Base-by-base conservation (phyloP, 2,329 filamentous ascomycete species). In the Fusarium secorum region DNA sequence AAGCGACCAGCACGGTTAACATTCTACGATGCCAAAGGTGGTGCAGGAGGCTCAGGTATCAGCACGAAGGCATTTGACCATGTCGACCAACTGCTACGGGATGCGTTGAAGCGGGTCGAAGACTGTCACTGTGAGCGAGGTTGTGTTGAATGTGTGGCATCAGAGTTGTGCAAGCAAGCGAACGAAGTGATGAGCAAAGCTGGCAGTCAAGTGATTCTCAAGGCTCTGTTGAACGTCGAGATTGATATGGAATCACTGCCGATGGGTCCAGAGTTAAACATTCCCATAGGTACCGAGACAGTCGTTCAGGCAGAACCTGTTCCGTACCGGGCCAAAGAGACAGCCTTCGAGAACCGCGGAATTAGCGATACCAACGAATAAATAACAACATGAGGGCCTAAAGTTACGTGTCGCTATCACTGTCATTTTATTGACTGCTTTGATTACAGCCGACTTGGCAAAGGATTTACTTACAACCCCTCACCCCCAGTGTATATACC, bases 101-200 rank as follows among this genome's bases (percentile, higher is more conserved):
- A 95, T 77, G 95, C 95, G 0, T 86, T 96, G 39, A 85, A 89
- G 61, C 86, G 96, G 11, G 90, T 98, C 10, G 90, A 93, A 76
- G 85, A 84, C 3, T 99, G 96, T 76, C 83, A 85, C 41, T 98
- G 95, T 76, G 81, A 89, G 15, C 88, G 91, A 63, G 96, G 96
- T 0, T 98, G 96, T 80, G 82, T 95, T 26, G 95, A 97, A 80
- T 99, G 96, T 80, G 94, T 97, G 45, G 94, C 92, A 70, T 92
- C 91, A 68, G 93, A 97, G 79, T 82, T 89, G 59, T 98, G 96
- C 79, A 93, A 92, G 79, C 89, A 97, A 80, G 88, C 90, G 58
- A 98, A 98, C 78, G 89, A 93, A 76, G 94, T 98, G 14, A 96
- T 98, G 91, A 96, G 93, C 77, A 98, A 98, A 81, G 93, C 91